Percentiles rank a stretch among this genome's conserved stretches.
Conservation (phyloP, 441 rosid genomes). For the Gossypium gossypioides region DNA sequence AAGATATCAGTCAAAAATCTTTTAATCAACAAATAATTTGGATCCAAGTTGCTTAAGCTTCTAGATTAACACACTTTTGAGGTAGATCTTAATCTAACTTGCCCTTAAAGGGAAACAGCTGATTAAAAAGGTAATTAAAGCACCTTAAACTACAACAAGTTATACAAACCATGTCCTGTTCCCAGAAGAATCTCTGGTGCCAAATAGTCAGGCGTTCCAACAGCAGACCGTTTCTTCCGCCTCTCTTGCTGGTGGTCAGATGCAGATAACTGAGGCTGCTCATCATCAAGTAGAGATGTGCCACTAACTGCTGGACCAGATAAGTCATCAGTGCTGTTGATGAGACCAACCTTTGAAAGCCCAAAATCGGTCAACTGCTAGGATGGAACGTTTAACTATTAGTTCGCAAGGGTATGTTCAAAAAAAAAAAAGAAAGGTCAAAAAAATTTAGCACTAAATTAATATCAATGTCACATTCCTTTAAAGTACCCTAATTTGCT, state of each 20-base stretch:
- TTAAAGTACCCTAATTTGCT: constrained; percentile 1
- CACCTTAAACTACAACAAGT: constrained; percentile 23
- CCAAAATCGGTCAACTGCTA: constrained; percentile 97
- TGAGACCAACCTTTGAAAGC: constrained; percentile 98
- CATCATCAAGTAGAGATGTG: constrained; percentile 78
- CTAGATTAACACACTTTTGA: constrained; percentile 1
- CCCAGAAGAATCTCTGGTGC: constrained; percentile 99
- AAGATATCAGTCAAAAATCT: not conserved
- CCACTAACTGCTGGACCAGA: constrained; percentile 86
- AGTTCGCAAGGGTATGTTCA: constrained; percentile 9
- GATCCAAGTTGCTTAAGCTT: constrained; percentile 1
- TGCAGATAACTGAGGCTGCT: constrained; percentile 51
- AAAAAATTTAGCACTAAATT: not conserved
- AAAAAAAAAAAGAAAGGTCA: not conserved
- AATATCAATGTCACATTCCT: not conserved
- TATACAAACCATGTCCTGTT: constrained; percentile 93
- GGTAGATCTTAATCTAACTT: constrained; percentile 10
- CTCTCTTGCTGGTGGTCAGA: constrained; percentile 68
- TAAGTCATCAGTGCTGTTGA: constrained; percentile 95
- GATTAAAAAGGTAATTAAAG: constrained; percentile 17
- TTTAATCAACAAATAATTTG: not conserved
- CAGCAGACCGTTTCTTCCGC: constrained; percentile 95
- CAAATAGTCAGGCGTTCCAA: constrained; percentile 98
- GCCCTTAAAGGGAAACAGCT: constrained; percentile 13
- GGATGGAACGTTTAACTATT: constrained; percentile 15